phyloP scores from a whole-genome alignment of 805 yeast species.

The Komagataella pseudopastoris region DNA sequence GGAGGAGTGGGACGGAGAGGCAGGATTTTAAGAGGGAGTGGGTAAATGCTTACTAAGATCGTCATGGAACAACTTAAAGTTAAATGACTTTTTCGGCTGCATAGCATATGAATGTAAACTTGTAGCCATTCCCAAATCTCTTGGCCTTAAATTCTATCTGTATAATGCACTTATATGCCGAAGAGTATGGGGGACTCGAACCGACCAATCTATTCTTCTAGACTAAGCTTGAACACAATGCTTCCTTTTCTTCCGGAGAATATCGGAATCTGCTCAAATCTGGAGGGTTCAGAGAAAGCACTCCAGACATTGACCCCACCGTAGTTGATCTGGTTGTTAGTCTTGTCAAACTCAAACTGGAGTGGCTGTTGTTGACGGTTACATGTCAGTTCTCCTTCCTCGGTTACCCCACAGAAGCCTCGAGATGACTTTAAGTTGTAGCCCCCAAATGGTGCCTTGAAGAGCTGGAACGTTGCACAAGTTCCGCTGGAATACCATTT shows the following conservation, averaged over 20 bases:
- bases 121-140: not conserved
- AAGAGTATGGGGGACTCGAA: not conserved
- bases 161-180: not conserved
- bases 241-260: constrained; percentile 27
- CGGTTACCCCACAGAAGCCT: constrained; percentile 55
- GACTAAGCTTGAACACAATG: constrained; percentile 22
- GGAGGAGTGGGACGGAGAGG: not conserved
- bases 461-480: constrained; percentile 63
- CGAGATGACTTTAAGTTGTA: constrained; percentile 50
- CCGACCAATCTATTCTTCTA: constrained; percentile 7
- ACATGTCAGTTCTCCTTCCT: constrained; percentile 16
- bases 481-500: constrained; percentile 73
- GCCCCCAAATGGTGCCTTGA: constrained; percentile 60
- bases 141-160: not conserved
- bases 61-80: not conserved
- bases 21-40: not conserved
- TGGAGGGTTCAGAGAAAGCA: constrained; percentile 28
- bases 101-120: not conserved
- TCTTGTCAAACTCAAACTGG: constrained; percentile 45
- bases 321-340: constrained; percentile 32
- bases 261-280: constrained; percentile 34
- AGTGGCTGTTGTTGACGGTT: constrained; percentile 21
- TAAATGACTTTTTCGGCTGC: not conserved
- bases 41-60: not conserved
- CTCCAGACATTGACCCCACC: constrained; percentile 57